Conservation (phyloP, 73 alveolate genomes). For the Paramecium octaurelia region DNA sequence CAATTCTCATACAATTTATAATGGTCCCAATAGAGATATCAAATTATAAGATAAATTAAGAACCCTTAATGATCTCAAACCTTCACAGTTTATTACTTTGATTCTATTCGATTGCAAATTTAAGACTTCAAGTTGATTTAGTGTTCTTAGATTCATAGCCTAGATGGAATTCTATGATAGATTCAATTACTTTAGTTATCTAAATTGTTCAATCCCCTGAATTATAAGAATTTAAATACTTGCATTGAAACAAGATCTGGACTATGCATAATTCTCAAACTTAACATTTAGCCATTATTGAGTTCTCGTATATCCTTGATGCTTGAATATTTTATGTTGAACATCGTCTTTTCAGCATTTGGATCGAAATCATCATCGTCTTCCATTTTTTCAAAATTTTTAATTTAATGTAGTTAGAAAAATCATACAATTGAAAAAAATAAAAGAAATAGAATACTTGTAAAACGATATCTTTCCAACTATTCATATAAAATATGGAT, state of each 20-base stretch:
- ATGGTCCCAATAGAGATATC: not conserved
- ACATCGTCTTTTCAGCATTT: not conserved
- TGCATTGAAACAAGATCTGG: conserved; percentile 21
- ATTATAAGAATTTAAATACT: not conserved
- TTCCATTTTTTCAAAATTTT: not conserved
- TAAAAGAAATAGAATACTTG: conserved; percentile 30
- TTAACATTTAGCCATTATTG: not conserved
- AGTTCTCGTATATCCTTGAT: conserved; percentile 1
- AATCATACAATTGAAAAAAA: not conserved
- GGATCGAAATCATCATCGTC: conserved; percentile 34
- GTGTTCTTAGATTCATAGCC: not conserved
- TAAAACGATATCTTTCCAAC: conserved; percentile 2
- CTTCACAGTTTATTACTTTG: conserved; percentile 14
- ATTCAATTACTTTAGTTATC: not conserved
- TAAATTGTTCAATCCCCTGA: conserved; percentile 12
- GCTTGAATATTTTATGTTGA: not conserved
- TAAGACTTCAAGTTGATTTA: not conserved
- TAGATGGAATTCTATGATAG: conserved; percentile 1
- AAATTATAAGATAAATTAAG: conserved; percentile 24
- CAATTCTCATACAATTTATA: not conserved
- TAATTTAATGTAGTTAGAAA: not conserved
- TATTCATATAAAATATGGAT: not conserved
- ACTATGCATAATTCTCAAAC: conserved; percentile 34
- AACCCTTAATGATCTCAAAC: not conserved
- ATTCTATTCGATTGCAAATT: conserved; percentile 18